These are phyloP conservation scores for Solanum chilense DNA, from an alignment of 257 asterid species.

Conservation along the genomic window DNA sequence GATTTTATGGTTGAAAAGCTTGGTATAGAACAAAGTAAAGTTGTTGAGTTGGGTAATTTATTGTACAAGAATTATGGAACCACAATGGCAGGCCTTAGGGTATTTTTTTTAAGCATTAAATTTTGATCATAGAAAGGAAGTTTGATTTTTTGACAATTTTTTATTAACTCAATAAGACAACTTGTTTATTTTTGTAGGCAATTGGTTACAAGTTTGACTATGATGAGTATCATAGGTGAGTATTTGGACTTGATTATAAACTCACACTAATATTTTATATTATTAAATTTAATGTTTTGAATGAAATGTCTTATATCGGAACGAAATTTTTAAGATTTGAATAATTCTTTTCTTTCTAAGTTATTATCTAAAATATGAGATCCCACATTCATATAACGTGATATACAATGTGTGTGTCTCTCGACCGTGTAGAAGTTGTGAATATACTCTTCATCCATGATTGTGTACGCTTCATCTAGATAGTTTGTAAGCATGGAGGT, in stretches of 20 bases:
- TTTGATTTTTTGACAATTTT: neutral
- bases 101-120: neutral
- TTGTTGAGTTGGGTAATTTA: conserved; percentile 47
- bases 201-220: conserved; percentile 90
- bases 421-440: neutral
- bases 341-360: neutral
- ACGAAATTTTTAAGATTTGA: neutral
- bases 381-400: neutral
- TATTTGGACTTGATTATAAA: neutral
- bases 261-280: neutral
- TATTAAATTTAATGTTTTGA: neutral
- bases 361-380: neutral
- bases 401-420: too few relatives aligned
- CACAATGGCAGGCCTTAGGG: conserved; percentile 98
- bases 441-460: neutral
- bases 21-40: conserved; percentile 57
- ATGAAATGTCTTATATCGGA: neutral
- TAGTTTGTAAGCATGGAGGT: too few relatives aligned
- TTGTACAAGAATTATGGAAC: conserved; percentile 86
- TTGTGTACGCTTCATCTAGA: too few relatives aligned
- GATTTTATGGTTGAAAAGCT: conserved; percentile 78
- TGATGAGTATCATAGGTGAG: conserved; percentile 79
- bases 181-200: conserved; percentile 45
- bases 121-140: neutral
- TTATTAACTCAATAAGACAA: neutral